Percentiles rank a stretch among this genome's conserved stretches.
Evolutionary conservation across 2,329 filamentous ascomycete genomes (phyloP).

Genomic region (Aotearoamyces nothofagi): DNA sequence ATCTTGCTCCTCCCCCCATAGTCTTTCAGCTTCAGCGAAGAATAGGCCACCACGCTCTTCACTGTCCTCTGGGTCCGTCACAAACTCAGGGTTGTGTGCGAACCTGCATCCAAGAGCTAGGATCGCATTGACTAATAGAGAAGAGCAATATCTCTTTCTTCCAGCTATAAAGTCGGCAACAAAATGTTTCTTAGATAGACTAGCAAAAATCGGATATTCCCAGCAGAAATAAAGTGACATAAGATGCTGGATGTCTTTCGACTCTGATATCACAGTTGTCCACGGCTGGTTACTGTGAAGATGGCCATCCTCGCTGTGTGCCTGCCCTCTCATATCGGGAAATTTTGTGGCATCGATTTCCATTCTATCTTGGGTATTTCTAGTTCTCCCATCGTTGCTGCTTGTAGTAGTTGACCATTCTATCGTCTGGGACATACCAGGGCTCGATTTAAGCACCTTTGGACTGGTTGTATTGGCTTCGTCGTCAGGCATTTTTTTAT

Average conservation of each 20-base stretch:
- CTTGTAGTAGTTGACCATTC: too few species aligned
- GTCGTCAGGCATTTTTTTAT: background rate
- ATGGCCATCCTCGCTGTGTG: background rate
- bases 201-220: conserved; percentile 62
- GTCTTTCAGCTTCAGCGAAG: conserved; percentile 50
- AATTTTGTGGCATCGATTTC: too few species aligned
- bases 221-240: conserved; percentile 57
- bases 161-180: conserved; percentile 9
- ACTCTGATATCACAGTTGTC: conserved; percentile 44
- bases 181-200: conserved; percentile 35
- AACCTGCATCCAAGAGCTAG: conserved; percentile 48
- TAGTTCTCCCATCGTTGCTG: too few species aligned
- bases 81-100: conserved; percentile 49
- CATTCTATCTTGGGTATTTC: too few species aligned
- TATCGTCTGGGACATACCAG: background rate
- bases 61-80: conserved; percentile 42
- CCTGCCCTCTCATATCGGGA: background rate
- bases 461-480: background rate
- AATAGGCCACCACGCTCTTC: conserved; percentile 62
- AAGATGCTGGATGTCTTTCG: conserved; percentile 42
- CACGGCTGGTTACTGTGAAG: conserved; percentile 22
- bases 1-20: conserved; percentile 39
- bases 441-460: background rate
- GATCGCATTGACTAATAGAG: conserved; percentile 22
- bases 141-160: conserved; percentile 18